Base-by-base conservation (phyloP, 768 basidiomycete species). In the Podaxis sp. region DNA sequence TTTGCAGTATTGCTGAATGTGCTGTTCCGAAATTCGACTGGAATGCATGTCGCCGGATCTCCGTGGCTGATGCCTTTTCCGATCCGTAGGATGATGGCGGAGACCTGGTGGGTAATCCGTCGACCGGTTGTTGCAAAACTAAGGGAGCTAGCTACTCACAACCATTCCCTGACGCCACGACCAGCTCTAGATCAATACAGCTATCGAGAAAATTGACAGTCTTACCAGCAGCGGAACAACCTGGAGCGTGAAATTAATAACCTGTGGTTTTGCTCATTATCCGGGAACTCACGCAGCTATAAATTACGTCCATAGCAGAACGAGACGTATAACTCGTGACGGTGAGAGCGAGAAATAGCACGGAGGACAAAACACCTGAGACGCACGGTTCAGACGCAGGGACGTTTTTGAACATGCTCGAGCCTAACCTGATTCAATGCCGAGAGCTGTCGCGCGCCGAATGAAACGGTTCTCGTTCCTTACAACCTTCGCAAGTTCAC, bases 71-170 rank as follows among this genome's bases (percentile, higher is more conserved):
- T 55, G 19, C 54, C 54, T 13, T 55, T 55, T 7, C 54, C 54
- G n/a, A 55, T 40, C n/a, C 54, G 54, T n/a, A 38, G 54, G 54
- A 55, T 55, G 54, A 55, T 55, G 13, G 37, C 24, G 36, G 54
- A 55, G 25, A 55, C 37, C 54, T 55, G 38, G 38, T 5, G 36
- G 37, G 19, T 40, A 19, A 55, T 19, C 7, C 36, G 8, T 12
- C 13, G 13, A 13, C 15, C 13, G 2, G 38, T 38, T 8, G 5
- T 13, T 22, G 19, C n/a, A 5, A 40, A 40, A 46, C 19, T 19
- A 46, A 19, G 9, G 6, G 15, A 40, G 9, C 5, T 7, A 41
- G 9, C 15, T 7, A 55, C 54, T 55, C 54, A 55, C 54, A 24
- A 55, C 54, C 38, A 55, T 25, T 25, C 54, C 54, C 54, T 55